Evolutionary conservation across 176 grass and related monocot species (phyloP).

Genomic region (Oryza rufipogon): DNA sequence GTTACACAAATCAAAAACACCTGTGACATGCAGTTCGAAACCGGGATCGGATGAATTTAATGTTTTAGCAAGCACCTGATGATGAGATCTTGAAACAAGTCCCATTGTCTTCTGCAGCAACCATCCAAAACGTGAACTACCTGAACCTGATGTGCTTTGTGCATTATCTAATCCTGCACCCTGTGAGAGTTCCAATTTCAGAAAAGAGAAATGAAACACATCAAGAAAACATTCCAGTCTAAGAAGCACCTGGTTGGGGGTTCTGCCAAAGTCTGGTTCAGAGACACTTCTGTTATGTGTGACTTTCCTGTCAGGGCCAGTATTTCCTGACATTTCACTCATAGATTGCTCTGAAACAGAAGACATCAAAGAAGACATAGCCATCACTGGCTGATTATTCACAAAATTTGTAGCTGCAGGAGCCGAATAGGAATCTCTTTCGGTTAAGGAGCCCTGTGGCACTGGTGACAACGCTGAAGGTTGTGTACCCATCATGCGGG

Average conservation of each 20-base stretch:
- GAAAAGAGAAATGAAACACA: neutral
- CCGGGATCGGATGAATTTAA: neutral
- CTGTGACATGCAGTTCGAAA: neutral
- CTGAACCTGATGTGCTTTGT: constrained; percentile 61
- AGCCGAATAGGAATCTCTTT: constrained; percentile 48
- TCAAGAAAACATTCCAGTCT: neutral
- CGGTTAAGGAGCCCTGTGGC: constrained; percentile 42
- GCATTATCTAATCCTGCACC: constrained; percentile 57
- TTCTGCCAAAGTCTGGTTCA: constrained; percentile 83
- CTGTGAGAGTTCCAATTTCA: constrained; percentile 50
- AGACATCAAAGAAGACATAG: constrained; percentile 69
- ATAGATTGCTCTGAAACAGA: constrained; percentile 77
- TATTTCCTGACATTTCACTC: constrained; percentile 61
- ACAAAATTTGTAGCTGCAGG: constrained; percentile 52
- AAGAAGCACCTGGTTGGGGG: constrained; percentile 56
- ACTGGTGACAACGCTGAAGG: constrained; percentile 43
- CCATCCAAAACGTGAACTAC: constrained; percentile 80
- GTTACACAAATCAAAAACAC: neutral
- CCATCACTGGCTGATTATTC: constrained; percentile 72
- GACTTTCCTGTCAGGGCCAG: constrained; percentile 43
- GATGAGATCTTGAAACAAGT: constrained; percentile 70
- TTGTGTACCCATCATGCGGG: constrained; percentile 88
- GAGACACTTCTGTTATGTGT: constrained; percentile 84
- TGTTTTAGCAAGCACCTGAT: constrained; percentile 60
- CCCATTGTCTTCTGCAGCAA: constrained; percentile 84